phyloP scores from a whole-genome alignment of 164 flowering plant species.

The Piper betle region DNA sequence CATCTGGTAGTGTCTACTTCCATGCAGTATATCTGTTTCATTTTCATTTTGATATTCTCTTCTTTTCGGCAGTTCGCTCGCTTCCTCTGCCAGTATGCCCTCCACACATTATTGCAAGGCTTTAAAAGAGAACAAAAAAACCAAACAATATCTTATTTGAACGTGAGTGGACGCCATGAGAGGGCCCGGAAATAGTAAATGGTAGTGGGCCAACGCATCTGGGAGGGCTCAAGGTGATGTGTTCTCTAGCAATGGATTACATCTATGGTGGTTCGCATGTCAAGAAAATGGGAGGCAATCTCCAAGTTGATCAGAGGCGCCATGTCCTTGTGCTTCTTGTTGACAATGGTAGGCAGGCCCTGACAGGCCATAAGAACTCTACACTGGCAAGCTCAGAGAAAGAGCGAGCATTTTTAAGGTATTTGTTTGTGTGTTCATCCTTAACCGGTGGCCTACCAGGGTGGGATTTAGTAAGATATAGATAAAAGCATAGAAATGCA shows the following conservation, averaged over 20 bases:
- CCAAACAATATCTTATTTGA: not conserved
- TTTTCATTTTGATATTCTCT: not conserved
- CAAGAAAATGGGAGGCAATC: slow-evolving; percentile 41
- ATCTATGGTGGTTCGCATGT: slow-evolving; percentile 24
- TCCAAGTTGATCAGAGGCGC: slow-evolving; percentile 26
- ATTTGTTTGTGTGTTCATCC: too few species aligned
- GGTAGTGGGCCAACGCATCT: not conserved
- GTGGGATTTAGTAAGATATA: too few species aligned
- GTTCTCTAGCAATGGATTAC: slow-evolving; percentile 2
- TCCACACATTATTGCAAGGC: not conserved
- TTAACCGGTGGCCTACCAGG: too few species aligned
- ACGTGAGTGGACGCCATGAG: not conserved
- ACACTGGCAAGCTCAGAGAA: not conserved
- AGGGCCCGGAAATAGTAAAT: not conserved
- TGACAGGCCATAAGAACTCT: slow-evolving; percentile 6
- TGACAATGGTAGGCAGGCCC: slow-evolving; percentile 10
- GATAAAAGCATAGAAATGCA: too few species aligned
- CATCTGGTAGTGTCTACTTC: not conserved
- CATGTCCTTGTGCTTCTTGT: slow-evolving; percentile 15
- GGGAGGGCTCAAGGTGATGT: not conserved
- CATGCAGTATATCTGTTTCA: not conserved
- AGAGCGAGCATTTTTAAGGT: not conserved
- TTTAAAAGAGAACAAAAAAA: not conserved
- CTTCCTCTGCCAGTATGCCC: not conserved
- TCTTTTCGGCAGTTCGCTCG: not conserved